A percentile compares a stretch with the other conserved stretches of the same genome.
Conservation (phyloP, 306 rosid species). For the Cotoneaster glaucophyllus region DNA sequence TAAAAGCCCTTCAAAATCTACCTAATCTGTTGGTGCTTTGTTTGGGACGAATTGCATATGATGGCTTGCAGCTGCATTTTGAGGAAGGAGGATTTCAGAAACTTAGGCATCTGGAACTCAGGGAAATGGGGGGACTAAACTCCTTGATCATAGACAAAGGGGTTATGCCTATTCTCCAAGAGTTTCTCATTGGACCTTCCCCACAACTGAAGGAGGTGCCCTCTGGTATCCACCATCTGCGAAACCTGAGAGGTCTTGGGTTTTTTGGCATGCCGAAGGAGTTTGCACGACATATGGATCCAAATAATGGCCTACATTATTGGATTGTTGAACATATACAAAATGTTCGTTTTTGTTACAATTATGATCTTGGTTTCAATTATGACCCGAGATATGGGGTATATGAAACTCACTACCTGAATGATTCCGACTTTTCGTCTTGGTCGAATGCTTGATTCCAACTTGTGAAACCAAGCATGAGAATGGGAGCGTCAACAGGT, state of each 20-base stretch:
- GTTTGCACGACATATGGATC: background rate
- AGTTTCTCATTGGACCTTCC: background rate
- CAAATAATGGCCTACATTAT: background rate
- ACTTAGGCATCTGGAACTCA: background rate
- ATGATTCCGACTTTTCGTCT: too few species aligned
- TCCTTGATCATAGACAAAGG: background rate
- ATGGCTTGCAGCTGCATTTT: background rate
- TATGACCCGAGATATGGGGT: background rate
- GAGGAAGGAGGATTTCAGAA: background rate
- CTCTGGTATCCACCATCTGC: background rate
- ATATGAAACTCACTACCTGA: too few species aligned
- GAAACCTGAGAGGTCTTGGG: background rate
- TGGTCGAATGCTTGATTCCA: too few species aligned
- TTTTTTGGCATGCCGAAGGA: background rate
- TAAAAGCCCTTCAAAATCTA: background rate
- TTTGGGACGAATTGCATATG: background rate
- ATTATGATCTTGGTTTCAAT: background rate
- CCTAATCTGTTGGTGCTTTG: background rate
- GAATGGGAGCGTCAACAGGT: too few species aligned
- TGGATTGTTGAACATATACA: background rate
- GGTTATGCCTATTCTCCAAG: background rate
- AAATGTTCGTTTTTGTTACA: too few species aligned
- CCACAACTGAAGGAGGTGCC: background rate
- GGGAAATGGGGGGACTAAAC: background rate
- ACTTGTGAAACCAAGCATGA: too few species aligned